Conservation (phyloP, 495 filamentous ascomycete species). For the Xylaria nigripes region DNA sequence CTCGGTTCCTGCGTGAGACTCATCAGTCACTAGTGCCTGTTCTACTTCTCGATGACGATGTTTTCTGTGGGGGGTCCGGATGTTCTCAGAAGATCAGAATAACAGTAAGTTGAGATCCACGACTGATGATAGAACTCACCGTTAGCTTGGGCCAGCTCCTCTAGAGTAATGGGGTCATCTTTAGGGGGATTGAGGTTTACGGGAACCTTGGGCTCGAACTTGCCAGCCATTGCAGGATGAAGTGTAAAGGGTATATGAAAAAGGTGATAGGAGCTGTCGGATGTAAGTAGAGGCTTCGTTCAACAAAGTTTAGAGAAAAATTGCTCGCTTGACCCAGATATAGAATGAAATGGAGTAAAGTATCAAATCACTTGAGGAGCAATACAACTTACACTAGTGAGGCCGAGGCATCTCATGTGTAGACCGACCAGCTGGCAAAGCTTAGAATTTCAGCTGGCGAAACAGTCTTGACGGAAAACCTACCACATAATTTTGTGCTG, state of each 20-base stretch:
- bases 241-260: not conserved
- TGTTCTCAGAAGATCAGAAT: not conserved
- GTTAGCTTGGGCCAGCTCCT: slow-evolving; percentile 71
- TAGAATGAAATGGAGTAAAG: too few species aligned
- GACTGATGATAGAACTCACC: slow-evolving; percentile 45
- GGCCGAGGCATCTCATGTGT: too few species aligned
- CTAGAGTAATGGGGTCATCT: slow-evolving; percentile 68
- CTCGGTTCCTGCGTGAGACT: slow-evolving; percentile 49
- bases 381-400: too few species aligned
- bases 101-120: not conserved
- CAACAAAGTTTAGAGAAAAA: too few species aligned
- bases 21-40: slow-evolving; percentile 17
- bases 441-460: too few species aligned
- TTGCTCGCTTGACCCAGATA: too few species aligned
- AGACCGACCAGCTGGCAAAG: too few species aligned
- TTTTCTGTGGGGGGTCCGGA: not conserved
- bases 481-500: too few species aligned
- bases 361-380: too few species aligned
- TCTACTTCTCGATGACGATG: not conserved
- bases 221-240: slow-evolving; percentile 45
- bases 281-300: too few species aligned
- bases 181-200: slow-evolving; percentile 80
- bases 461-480: too few species aligned
- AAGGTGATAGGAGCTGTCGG: not conserved
- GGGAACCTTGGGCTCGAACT: slow-evolving; percentile 78